Evolutionary conservation across 2,329 filamentous ascomycete genomes (phyloP).

Genomic region (Sphaerulina musiva): DNA sequence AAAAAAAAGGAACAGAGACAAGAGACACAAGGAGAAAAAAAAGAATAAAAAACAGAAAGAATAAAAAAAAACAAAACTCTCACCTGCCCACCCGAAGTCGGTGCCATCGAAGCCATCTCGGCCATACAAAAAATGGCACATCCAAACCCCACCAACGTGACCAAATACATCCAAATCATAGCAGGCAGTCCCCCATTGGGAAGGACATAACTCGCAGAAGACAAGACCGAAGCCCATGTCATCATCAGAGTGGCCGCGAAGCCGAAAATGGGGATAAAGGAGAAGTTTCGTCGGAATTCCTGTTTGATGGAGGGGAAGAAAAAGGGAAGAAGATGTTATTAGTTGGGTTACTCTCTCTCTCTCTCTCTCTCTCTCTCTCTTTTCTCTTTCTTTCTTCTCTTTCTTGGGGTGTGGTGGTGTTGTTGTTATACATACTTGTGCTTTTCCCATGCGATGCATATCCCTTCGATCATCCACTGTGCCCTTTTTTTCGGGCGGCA

Average conservation of each 20-base stretch:
- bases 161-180: conserved; percentile 22
- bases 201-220: conserved; percentile 23
- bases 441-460: conserved; percentile 22
- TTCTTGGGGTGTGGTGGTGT: no score
- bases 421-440: conserved; percentile 5
- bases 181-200: conserved; percentile 28
- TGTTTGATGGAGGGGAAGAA: neutral
- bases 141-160: conserved; percentile 22
- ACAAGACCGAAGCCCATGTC: conserved; percentile 27
- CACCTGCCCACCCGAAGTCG: conserved; percentile 32
- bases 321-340: no score
- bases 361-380: no score
- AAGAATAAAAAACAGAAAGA: no score
- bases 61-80: no score
- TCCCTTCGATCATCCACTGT: conserved; percentile 18
- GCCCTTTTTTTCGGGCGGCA: conserved; percentile 21
- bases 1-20: no score
- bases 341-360: no score
- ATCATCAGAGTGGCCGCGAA: conserved; percentile 29
- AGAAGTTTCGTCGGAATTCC: conserved; percentile 20
- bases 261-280: conserved; percentile 23
- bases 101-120: conserved; percentile 27
- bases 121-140: conserved; percentile 22
- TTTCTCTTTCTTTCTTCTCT: no score
- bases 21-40: no score